A percentile compares a stretch with the other conserved stretches of the same genome.
phyloP scores from a whole-genome alignment of 495 filamentous ascomycete genomes.

The Hamigera avellanea region DNA sequence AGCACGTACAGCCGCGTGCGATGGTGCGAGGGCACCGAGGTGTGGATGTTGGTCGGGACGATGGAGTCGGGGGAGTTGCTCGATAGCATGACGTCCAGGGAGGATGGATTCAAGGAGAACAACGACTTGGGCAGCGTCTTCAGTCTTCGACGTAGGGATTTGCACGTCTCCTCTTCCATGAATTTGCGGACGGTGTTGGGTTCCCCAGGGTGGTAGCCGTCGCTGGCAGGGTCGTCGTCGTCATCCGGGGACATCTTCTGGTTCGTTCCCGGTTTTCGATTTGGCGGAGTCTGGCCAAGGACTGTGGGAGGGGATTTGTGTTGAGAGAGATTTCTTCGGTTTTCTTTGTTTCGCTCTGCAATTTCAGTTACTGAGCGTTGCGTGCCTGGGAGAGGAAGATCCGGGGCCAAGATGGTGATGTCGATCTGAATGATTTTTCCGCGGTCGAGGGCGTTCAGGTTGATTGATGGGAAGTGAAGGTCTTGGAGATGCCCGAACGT shows the following conservation, averaged over 20 bases:
- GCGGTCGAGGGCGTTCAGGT: slow-evolving; percentile 22
- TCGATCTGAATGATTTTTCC: slow-evolving; percentile 46
- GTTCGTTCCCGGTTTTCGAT: too few relatives aligned
- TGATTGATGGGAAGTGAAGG: slow-evolving; percentile 32
- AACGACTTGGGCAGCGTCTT: background rate
- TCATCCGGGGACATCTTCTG: too few relatives aligned
- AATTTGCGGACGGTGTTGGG: background rate
- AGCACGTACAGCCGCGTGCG: slow-evolving; percentile 57
- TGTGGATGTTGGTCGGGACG: slow-evolving; percentile 33
- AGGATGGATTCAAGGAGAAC: background rate
- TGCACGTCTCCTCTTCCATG: background rate
- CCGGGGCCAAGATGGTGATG: slow-evolving; percentile 46
- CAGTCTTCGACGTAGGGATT: background rate
- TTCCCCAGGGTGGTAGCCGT: too few relatives aligned
- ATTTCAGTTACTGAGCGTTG: background rate
- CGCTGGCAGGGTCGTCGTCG: too few relatives aligned
- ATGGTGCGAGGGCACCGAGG: slow-evolving; percentile 45
- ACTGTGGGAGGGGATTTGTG: too few relatives aligned
- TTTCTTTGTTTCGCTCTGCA: background rate
- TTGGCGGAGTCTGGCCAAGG: too few relatives aligned
- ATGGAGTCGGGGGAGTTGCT: slow-evolving; percentile 1
- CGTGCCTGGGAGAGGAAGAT: slow-evolving; percentile 4
- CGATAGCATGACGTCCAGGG: background rate
- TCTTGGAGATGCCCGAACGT: too few relatives aligned
- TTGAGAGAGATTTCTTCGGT: too few relatives aligned